Evolutionary conservation across 2,329 filamentous ascomycete genomes (phyloP).

Genomic region (Macrophomina phaseolina): DNA sequence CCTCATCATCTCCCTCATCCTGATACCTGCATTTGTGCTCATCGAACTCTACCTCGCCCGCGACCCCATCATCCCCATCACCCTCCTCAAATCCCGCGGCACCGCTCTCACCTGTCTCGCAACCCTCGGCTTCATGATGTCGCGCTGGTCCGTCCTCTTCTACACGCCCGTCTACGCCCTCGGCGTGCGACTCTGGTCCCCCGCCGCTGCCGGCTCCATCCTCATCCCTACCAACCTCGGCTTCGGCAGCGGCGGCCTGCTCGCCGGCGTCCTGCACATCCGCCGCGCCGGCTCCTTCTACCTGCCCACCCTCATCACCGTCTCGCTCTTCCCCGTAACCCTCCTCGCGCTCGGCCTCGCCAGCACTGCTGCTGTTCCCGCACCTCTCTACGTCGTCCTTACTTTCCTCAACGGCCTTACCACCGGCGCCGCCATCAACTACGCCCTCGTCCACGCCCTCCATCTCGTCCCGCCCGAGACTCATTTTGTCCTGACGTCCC

Average conservation of each 20-base stretch:
- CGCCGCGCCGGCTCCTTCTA: constrained; percentile 76
- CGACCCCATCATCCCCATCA: constrained; percentile 77
- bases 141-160: constrained; percentile 80
- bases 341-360: constrained; percentile 63
- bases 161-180: constrained; percentile 82
- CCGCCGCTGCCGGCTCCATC: constrained; percentile 74
- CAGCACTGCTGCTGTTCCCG: constrained; percentile 59
- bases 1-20: constrained; percentile 63
- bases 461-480: constrained; percentile 70
- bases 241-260: constrained; percentile 74
- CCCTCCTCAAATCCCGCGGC: constrained; percentile 71
- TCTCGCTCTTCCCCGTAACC: constrained; percentile 66
- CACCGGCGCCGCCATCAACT: constrained; percentile 77
- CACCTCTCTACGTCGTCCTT: constrained; percentile 61
- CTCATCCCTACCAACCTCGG: constrained; percentile 82
- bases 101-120: constrained; percentile 75
- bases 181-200: constrained; percentile 72
- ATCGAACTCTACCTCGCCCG: constrained; percentile 68
- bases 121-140: constrained; percentile 79
- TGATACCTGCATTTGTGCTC: constrained; percentile 63
- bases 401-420: constrained; percentile 74
- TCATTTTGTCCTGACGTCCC: constrained; percentile 76
- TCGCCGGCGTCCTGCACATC: constrained; percentile 78
- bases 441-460: constrained; percentile 79
- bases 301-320: constrained; percentile 64